Percentiles rank a stretch among this genome's conserved stretches.
Evolutionary conservation across 371 early-diverging fungal species (phyloP).

Genomic region (Paraphysoderma sedebokerense): DNA sequence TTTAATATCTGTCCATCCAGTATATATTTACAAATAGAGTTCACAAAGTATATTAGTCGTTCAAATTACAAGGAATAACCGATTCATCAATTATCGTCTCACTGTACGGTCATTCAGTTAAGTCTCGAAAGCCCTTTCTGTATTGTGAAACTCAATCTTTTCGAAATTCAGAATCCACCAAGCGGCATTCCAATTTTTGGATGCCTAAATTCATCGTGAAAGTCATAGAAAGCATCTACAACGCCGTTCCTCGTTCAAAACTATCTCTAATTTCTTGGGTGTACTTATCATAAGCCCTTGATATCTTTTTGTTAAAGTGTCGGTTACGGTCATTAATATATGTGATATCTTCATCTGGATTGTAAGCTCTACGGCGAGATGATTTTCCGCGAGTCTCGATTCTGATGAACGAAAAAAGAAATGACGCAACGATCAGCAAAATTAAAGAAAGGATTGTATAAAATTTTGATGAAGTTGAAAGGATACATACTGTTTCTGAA

Average conservation of each 20-base stretch:
- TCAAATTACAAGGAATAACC: too few relatives aligned
- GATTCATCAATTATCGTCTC: too few relatives aligned
- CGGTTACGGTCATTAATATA: slow-evolving; percentile 93
- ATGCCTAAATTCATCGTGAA: too few relatives aligned
- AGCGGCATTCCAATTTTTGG: too few relatives aligned
- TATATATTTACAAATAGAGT: too few relatives aligned
- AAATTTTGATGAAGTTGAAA: not conserved
- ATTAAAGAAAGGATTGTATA: slow-evolving; percentile 1
- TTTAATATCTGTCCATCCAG: too few relatives aligned
- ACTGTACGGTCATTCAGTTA: too few relatives aligned
- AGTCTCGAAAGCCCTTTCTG: too few relatives aligned
- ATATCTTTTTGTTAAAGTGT: slow-evolving; percentile 85
- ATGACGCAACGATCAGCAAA: not conserved
- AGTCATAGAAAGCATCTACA: too few relatives aligned
- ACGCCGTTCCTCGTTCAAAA: slow-evolving; percentile 63
- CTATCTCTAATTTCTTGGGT: slow-evolving; percentile 82
- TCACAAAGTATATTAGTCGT: too few relatives aligned
- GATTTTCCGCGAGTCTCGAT: slow-evolving; percentile 45
- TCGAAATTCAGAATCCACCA: too few relatives aligned
- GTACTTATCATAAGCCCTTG: slow-evolving; percentile 79
- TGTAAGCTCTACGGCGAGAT: slow-evolving; percentile 49
- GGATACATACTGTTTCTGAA: slow-evolving; percentile 51
- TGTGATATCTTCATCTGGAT: slow-evolving; percentile 73
- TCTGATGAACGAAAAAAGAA: slow-evolving; percentile 8
- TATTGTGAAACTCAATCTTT: too few relatives aligned